Evolutionary conservation across 2,329 filamentous ascomycete genomes (phyloP).

Genomic region (Alternaria dauci): DNA sequence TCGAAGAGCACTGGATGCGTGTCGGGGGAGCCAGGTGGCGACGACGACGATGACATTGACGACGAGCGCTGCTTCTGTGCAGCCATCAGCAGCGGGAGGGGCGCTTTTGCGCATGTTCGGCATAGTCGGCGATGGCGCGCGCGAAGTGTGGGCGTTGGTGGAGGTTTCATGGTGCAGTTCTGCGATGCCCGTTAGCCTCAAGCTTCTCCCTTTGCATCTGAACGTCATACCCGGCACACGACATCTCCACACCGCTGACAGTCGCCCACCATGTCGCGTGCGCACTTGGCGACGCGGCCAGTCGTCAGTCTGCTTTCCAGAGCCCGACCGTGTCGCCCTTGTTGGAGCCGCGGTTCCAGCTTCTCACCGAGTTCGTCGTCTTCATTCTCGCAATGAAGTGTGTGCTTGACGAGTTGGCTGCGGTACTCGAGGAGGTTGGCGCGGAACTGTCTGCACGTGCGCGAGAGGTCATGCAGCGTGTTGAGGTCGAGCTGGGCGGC

Average conservation of each 20-base stretch:
- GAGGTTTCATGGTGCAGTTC: slow-evolving; percentile 91
- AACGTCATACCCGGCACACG: slow-evolving; percentile 77
- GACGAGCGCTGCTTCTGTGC: slow-evolving; percentile 31
- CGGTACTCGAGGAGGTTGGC: slow-evolving; percentile 81
- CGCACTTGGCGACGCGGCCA: slow-evolving; percentile 80
- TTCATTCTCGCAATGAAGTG: slow-evolving; percentile 83
- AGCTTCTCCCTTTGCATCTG: neutral
- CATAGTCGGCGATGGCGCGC: slow-evolving; percentile 85
- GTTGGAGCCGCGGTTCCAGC: slow-evolving; percentile 52
- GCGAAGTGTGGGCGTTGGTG: slow-evolving; percentile 70
- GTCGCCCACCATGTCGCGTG: slow-evolving; percentile 83
- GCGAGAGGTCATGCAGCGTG: slow-evolving; percentile 82
- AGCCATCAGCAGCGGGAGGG: slow-evolving; percentile 64
- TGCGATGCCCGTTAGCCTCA: slow-evolving; percentile 51
- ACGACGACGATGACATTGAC: slow-evolving; percentile 29
- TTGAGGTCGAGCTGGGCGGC: slow-evolving; percentile 84
- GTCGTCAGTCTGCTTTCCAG: slow-evolving; percentile 54
- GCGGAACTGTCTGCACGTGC: slow-evolving; percentile 81
- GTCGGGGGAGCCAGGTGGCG: slow-evolving; percentile 33
- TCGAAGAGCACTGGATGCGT: slow-evolving; percentile 28
- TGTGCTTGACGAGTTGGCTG: slow-evolving; percentile 73
- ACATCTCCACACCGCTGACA: slow-evolving; percentile 80
- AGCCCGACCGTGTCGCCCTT: slow-evolving; percentile 25
- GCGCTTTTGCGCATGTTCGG: slow-evolving; percentile 74
- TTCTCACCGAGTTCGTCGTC: slow-evolving; percentile 61